Base-by-base conservation (phyloP, 2,329 filamentous ascomycete genomes). In the Stagonosporopsis tanaceti region DNA sequence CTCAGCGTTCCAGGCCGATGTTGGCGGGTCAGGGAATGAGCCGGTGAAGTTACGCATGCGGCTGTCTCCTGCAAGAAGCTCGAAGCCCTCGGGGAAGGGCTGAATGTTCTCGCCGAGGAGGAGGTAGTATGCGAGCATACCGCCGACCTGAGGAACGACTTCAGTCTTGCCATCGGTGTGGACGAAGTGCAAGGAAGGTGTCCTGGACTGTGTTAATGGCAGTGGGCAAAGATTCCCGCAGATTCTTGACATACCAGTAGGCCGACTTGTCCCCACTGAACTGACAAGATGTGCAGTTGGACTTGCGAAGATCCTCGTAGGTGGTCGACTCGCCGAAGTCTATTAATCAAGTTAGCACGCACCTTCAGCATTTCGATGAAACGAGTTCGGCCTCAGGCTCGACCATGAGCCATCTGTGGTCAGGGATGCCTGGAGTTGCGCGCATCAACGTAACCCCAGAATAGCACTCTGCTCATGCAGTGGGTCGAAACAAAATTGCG, bases 81-180 rank as follows among this genome's bases (percentile, higher is more conserved):
- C 85, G 66, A 94, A 83, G 32, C 87, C 89, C 17, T 82, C 71
- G 14, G 91, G 91, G 80, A 93, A 93, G 9, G 90, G 81, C 40
- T 88, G 80, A 68, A 92, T 86, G 66, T 88, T 84, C 55, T 88
- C 88, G 42, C 86, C 84, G 70, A 89, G 87, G 11, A 92, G 86
- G 45, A 96, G 87, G 77, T 97, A 97, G 83, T 98, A 97, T 15
- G 71, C 73, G 45, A 77, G 74, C 74, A 77, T 75, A 63, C 76
- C 81, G 30, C 84, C 84, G 39, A 80, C 71, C 62, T 85, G 82
- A 6, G 85, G 81, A 30, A 93, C 90, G 46, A 84, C 80, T 76
- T 89, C 87, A 59, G 90, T 86, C 48, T 82, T 83, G 46, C 84
- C 85, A 62, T 87, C 85, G 64, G 83, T 78, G 67, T 86, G 82